A percentile compares a stretch with the other conserved stretches of the same genome.
Conservation (phyloP, 2,329 filamentous ascomycete species). For the Paecilomyces variotii region DNA sequence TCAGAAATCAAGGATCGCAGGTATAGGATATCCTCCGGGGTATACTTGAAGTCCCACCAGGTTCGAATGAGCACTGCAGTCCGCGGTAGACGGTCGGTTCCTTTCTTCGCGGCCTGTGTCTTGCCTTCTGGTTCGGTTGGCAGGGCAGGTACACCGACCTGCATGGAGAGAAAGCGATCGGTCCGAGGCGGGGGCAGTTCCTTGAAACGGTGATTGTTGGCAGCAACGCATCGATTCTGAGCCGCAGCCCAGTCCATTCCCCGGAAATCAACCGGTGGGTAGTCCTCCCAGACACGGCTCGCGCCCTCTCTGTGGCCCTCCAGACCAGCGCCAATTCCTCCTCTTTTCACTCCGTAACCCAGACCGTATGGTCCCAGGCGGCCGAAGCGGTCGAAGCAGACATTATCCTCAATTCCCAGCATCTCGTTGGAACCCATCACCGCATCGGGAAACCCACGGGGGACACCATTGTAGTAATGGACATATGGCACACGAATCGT, state of each 20-base stretch:
- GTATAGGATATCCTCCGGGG: constrained; percentile 68
- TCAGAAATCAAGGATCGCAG: constrained; percentile 75
- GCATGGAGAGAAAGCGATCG: constrained; percentile 28
- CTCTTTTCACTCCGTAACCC: constrained; percentile 70
- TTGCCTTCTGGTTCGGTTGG: constrained; percentile 1
- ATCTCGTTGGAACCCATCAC: constrained; percentile 81
- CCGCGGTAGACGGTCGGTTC: constrained; percentile 37
- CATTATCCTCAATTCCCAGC: constrained; percentile 68
- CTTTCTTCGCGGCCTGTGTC: constrained; percentile 14
- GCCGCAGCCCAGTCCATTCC: constrained; percentile 70
- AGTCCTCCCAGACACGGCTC: constrained; percentile 68
- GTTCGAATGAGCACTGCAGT: constrained; percentile 73
- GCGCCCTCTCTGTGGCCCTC: constrained; percentile 74
- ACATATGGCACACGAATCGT: constrained; percentile 60
- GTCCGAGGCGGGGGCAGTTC: constrained; percentile 28
- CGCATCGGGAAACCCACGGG: constrained; percentile 75
- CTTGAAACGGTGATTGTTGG: constrained; percentile 63
- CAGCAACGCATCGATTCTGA: constrained; percentile 63
- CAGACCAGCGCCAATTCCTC: constrained; percentile 77
- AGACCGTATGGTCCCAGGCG: constrained; percentile 82
- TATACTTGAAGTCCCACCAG: constrained; percentile 73
- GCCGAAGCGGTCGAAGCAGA: constrained; percentile 91
- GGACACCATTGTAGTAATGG: constrained; percentile 67
- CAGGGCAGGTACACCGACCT: constrained; percentile 17
- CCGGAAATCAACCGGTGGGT: constrained; percentile 67